phyloP scores from a whole-genome alignment of 2,329 filamentous ascomycete species.

The Pseudogymnoascus pannorum region DNA sequence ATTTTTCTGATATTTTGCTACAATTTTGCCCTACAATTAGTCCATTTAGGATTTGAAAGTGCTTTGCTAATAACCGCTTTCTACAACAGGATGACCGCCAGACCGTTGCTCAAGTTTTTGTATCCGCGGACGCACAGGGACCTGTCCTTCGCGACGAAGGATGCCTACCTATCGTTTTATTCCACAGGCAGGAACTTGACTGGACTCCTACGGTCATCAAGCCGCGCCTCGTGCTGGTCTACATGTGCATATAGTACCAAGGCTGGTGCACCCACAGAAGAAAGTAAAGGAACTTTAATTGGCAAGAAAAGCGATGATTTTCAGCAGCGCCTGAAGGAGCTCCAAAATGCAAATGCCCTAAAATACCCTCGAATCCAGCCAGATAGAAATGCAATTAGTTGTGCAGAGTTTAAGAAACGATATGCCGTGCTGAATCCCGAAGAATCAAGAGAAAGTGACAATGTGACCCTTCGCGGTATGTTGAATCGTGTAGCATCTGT shows the following conservation, averaged over 20 bases:
- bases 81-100: slow-evolving; percentile 37
- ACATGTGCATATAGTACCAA: slow-evolving; percentile 26
- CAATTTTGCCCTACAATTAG: background rate
- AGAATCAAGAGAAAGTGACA: slow-evolving; percentile 14
- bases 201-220: slow-evolving; percentile 1
- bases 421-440: slow-evolving; percentile 34
- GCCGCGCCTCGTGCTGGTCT: slow-evolving; percentile 18
- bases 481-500: slow-evolving; percentile 11
- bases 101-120: slow-evolving; percentile 42
- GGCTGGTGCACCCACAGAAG: slow-evolving; percentile 12
- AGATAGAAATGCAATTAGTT: slow-evolving; percentile 29
- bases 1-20: slow-evolving; percentile 37
- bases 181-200: slow-evolving; percentile 18
- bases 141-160: slow-evolving; percentile 29
- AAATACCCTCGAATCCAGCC: slow-evolving; percentile 47
- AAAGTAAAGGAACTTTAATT: slow-evolving; percentile 6
- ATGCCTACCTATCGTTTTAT: slow-evolving; percentile 45
- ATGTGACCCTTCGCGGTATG: slow-evolving; percentile 24
- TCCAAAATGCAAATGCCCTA: slow-evolving; percentile 42
- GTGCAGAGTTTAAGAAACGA: slow-evolving; percentile 20
- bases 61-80: background rate
- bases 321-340: slow-evolving; percentile 45
- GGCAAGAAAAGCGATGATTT: slow-evolving; percentile 30
- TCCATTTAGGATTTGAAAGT: background rate
- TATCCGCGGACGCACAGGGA: slow-evolving; percentile 46